phyloP scores from a whole-genome alignment of 2,329 filamentous ascomycete species.

The Nothophoma quercina region DNA sequence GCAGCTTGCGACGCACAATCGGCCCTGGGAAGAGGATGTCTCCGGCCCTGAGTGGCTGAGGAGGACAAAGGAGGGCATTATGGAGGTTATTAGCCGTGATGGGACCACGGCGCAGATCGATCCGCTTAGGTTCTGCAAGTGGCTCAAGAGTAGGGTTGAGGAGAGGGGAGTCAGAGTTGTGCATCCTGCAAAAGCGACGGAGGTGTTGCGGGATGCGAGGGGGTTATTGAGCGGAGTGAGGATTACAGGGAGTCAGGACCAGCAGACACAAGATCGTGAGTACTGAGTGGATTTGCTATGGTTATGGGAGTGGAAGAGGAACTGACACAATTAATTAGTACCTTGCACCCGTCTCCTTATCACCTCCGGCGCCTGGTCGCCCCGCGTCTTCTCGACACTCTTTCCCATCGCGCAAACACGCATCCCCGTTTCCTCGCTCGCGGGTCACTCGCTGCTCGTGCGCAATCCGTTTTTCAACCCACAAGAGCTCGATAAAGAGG shows the following conservation, averaged over 20 bases:
- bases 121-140: conserved; percentile 70
- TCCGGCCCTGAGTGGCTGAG: conserved; percentile 66
- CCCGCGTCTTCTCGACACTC: conserved; percentile 67
- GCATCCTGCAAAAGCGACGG: conserved; percentile 66
- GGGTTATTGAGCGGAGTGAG: conserved; percentile 62
- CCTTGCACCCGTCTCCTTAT: conserved; percentile 72
- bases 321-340: conserved; percentile 52
- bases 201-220: conserved; percentile 59
- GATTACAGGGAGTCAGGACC: conserved; percentile 42
- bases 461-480: conserved; percentile 63
- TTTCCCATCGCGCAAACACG: conserved; percentile 64
- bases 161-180: conserved; percentile 70
- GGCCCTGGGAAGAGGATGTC: conserved; percentile 32
- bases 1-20: conserved; percentile 54
- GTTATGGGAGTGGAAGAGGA: neutral
- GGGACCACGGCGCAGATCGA: conserved; percentile 73
- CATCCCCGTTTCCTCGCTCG: conserved; percentile 68
- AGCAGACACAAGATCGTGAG: conserved; percentile 56
- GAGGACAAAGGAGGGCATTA: conserved; percentile 59
- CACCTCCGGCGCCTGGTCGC: conserved; percentile 75
- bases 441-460: conserved; percentile 76
- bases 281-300: conserved; percentile 16
- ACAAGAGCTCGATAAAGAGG: conserved; percentile 52
- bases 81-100: conserved; percentile 69
- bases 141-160: conserved; percentile 66